Base-by-base conservation (phyloP, 306 rosid species). In the Urtica urens region DNA sequence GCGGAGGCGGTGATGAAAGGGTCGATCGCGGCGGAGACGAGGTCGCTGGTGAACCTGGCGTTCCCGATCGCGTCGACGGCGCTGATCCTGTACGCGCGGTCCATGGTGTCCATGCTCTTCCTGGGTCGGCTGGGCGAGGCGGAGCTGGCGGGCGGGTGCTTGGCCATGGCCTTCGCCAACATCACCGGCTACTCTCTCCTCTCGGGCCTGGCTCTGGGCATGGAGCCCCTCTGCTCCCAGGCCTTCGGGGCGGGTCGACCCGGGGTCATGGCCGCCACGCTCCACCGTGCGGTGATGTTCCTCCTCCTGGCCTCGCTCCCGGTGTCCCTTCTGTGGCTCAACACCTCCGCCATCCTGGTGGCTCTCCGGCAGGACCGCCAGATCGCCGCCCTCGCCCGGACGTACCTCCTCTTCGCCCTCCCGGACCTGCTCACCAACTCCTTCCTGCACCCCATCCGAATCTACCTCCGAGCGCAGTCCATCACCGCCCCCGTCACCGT, bases 181-280 rank as follows among this genome's bases (percentile, higher is more conserved):
- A 90, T 90, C 58, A 90, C 85, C 0, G 94, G 92, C 11, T 84
- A 90, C 52, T 90, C 95, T 0, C 85, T 90, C 1, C 82, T 90
- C 38, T 77, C 94, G 0, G 99, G 99, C 1, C 53, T 90, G 0
- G 77, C 99, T 38, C 51, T 85, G 0, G 99, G 99, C 1, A 85
- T 90, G 99, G 95, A 85, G 49, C 95, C 99, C 0, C 85, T 90
- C 1, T 90, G 99, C 7, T 81, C 95, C 2, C 99, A 90, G 51
- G 95, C 94, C 69, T 90, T 79, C 54, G 95, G 99, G 1, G 99
- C 99, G 0, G 75, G 75, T 4, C 92, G 82, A 2, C 92, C 84
- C 0, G 81, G 79, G 16, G 81, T 81, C 16, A 76, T 90, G 2
- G 85, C 92, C 3, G 8, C 73, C 1, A 85, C 99, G 10, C 95